A percentile compares a stretch with the other conserved stretches of the same genome.
These are phyloP conservation scores for Heliocybe sulcata DNA, from an alignment of 1,284 basidiomycete genomes.

Conservation along the genomic window DNA sequence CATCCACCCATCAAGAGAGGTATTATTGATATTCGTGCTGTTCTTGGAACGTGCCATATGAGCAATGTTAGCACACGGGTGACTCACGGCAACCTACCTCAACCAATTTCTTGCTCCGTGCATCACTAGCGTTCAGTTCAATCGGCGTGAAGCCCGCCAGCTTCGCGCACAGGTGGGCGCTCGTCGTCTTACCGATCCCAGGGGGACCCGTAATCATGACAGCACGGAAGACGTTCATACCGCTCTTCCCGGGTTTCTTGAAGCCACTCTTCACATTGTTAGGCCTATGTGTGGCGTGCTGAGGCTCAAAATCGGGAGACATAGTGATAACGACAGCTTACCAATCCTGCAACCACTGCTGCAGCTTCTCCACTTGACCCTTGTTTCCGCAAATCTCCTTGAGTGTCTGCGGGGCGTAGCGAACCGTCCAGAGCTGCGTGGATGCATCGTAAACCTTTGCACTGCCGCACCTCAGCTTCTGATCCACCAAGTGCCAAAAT, in stretches of 20 bases:
- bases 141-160: slow-evolving; percentile 87
- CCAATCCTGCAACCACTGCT: slow-evolving; percentile 87
- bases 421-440: slow-evolving; percentile 89
- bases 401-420: slow-evolving; percentile 84
- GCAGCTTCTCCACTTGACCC: slow-evolving; percentile 81
- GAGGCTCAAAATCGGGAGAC: neutral
- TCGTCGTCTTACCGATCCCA: slow-evolving; percentile 97
- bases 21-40: slow-evolving; percentile 83
- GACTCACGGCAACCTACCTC: slow-evolving; percentile 45
- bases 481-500: slow-evolving; percentile 3
- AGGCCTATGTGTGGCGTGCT: slow-evolving; percentile 43
- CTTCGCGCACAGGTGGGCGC: slow-evolving; percentile 89
- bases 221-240: slow-evolving; percentile 82
- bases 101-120: slow-evolving; percentile 93
- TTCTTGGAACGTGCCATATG: slow-evolving; percentile 35
- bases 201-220: slow-evolving; percentile 91
- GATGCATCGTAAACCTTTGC: slow-evolving; percentile 32
- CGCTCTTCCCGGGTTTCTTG: slow-evolving; percentile 92
- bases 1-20: slow-evolving; percentile 86
- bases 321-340: slow-evolving; percentile 24
- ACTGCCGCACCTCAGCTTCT: slow-evolving; percentile 8
- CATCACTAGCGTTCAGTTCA: slow-evolving; percentile 95
- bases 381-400: slow-evolving; percentile 98
- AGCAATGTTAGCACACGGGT: neutral
- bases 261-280: slow-evolving; percentile 68